These are phyloP conservation scores for Calonectria crousiana DNA, from an alignment of 2,329 filamentous ascomycete species.

Conservation along the genomic window DNA sequence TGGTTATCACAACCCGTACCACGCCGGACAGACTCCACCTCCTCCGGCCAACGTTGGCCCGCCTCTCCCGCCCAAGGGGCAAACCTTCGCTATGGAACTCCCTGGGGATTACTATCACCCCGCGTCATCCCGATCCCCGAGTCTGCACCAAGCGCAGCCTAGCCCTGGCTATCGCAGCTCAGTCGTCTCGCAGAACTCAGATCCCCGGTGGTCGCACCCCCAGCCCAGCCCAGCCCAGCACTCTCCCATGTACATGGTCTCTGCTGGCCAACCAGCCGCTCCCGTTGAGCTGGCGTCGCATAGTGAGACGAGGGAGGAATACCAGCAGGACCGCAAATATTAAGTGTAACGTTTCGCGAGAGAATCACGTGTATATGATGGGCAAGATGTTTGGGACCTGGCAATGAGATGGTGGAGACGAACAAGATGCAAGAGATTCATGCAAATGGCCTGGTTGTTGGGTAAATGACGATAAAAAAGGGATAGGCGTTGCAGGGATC, in stretches of 20 bases:
- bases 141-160: slow-evolving; percentile 38
- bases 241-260: slow-evolving; percentile 50
- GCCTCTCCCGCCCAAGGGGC: slow-evolving; percentile 40
- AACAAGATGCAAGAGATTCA: slow-evolving; percentile 1
- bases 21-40: slow-evolving; percentile 38
- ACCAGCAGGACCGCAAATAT: slow-evolving; percentile 38
- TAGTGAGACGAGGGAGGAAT: slow-evolving; percentile 60
- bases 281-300: slow-evolving; percentile 61
- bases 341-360: background rate
- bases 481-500: slow-evolving; percentile 12
- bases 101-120: slow-evolving; percentile 63
- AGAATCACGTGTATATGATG: background rate
- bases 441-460: background rate
- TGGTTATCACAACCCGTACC: slow-evolving; percentile 33
- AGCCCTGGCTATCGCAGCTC: slow-evolving; percentile 43
- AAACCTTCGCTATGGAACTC: slow-evolving; percentile 55
- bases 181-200: slow-evolving; percentile 33
- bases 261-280: slow-evolving; percentile 56
- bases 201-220: slow-evolving; percentile 58
- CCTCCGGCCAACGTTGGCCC: slow-evolving; percentile 37
- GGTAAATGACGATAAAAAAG: slow-evolving; percentile 13
- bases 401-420: background rate
- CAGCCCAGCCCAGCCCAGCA: slow-evolving; percentile 44
- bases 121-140: slow-evolving; percentile 48
- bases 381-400: background rate